Evolutionary conservation across 139 green algal species (phyloP), one percentile per base, ranked within the genome.

Genomic region (Asterochloris erici): DNA sequence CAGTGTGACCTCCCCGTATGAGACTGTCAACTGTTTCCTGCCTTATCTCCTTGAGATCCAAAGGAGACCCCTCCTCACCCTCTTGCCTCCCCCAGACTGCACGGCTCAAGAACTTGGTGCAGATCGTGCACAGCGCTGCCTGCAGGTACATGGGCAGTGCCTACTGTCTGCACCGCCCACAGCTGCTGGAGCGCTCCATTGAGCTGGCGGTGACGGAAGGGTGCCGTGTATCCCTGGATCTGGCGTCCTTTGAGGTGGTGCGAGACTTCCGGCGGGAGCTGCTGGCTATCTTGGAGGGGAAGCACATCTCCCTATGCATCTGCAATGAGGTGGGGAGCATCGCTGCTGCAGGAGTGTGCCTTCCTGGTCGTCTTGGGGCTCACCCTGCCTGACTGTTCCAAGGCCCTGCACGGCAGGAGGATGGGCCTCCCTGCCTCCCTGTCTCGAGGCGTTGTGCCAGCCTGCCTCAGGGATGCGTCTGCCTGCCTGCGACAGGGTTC

Each of bases 221-320:
- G 19, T 74, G 69, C 27, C 83, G 78, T 14, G 86, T 95, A 28
- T 89, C 89, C 0, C 76, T 95, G 70, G 91, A 95, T 75, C 81
- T 95, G 74, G 91, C 87, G 1, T 89, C 84, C n/a, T 95, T 92
- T 74, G 92, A 95, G 81, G 81, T 95, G 15, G 89, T 95, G n/a
- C 78, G 88, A 10, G 77, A 74, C 12, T 91, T 90, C 78, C 81
- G 82, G 54, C 27, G 66, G 14, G 24, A 85, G 69, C 71, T 94
- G 24, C 61, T 63, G 27, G 64, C 69, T 24, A 62, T 94, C 21
- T 70, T 94, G 66, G 70, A 86, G n/a, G 21, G 68, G 9, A 77
- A 82, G 21, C 54, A 68, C 29, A 66, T 94, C 0, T 73, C 87
- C 21, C 83, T 85, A n/a, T 88, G 81, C 79, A 90, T 95, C 69